These are phyloP conservation scores for Xerocomellus chrysenteron DNA, from an alignment of 768 basidiomycete species.

Conservation along the genomic window DNA sequence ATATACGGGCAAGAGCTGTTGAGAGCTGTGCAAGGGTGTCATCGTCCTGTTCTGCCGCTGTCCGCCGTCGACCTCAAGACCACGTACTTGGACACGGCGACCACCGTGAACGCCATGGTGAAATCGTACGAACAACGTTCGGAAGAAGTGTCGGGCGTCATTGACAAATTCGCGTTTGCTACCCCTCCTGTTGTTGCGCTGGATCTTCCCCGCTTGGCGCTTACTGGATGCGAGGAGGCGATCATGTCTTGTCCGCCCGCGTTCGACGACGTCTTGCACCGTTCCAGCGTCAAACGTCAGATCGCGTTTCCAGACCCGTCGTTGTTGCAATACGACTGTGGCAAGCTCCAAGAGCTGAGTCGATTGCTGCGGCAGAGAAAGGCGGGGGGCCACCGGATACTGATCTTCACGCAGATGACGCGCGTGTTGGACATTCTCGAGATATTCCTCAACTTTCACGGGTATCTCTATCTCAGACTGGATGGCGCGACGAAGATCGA, in stretches of 20 bases:
- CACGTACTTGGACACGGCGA: conserved; percentile 44
- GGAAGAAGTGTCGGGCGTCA: conserved; percentile 46
- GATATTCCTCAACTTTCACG: conserved; percentile 88
- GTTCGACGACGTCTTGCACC: conserved; percentile 73
- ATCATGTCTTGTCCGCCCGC: conserved; percentile 34
- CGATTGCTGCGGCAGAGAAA: conserved; percentile 79
- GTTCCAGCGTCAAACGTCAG: conserved; percentile 75
- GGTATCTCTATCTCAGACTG: conserved; percentile 89
- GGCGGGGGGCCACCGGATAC: conserved; percentile 80
- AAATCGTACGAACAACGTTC: conserved; percentile 65
- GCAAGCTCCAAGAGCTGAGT: conserved; percentile 88
- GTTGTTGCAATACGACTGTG: conserved; percentile 92
- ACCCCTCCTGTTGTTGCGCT: conserved; percentile 77
- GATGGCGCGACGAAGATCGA: conserved; percentile 96
- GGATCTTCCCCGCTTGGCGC: conserved; percentile 66
- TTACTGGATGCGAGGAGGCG: conserved; percentile 43
- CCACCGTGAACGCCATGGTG: conserved; percentile 47
- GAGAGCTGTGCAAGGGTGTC: conserved; percentile 35
- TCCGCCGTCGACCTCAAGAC: conserved; percentile 40
- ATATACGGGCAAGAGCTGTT: conserved; percentile 49
- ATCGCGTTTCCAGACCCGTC: conserved; percentile 92
- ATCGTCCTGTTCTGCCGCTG: conserved; percentile 52
- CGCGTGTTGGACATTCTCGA: conserved; percentile 91
- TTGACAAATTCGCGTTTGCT: conserved; percentile 76
- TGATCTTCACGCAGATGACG: conserved; percentile 99